Evolutionary conservation across 176 grass and related monocot genomes (phyloP).

Genomic region (Urochloa ruziziensis): DNA sequence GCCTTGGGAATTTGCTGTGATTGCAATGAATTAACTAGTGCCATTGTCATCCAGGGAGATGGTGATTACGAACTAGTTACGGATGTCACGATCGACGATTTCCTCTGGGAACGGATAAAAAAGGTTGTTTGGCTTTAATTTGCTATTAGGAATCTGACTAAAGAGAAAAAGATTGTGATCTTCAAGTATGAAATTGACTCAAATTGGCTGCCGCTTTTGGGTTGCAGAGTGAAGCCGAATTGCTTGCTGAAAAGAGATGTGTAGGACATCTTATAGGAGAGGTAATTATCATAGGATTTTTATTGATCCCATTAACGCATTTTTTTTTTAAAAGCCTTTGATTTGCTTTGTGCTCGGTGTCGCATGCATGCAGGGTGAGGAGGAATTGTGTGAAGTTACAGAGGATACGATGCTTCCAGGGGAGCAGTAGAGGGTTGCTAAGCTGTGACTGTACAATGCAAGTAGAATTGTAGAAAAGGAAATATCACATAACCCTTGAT

Average conservation of each 20-base stretch:
- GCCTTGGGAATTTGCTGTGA: not conserved
- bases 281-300: too few relatives aligned
- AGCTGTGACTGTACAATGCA: not conserved
- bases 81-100: constrained; percentile 75
- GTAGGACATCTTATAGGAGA: constrained; percentile 92
- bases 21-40: not conserved
- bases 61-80: constrained; percentile 82
- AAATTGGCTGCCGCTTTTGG: not conserved
- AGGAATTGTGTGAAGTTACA: not conserved
- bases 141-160: not conserved
- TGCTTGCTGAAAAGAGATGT: constrained; percentile 91
- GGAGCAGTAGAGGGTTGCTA: not conserved
- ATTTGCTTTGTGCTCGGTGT: not conserved
- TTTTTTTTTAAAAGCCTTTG: not conserved
- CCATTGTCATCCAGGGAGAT: constrained; percentile 46
- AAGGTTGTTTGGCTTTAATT: constrained; percentile 39
- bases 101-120: constrained; percentile 77
- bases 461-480: not conserved
- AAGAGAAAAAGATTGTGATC: not conserved
- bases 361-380: not conserved
- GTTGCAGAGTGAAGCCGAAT: constrained; percentile 77
- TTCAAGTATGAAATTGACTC: not conserved
- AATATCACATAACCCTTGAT: not conserved
- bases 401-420: not conserved
- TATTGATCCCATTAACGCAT: too few relatives aligned